Base-by-base conservation (phyloP, 148 eudicot species). In the Amaranthus hypochondriacus region DNA sequence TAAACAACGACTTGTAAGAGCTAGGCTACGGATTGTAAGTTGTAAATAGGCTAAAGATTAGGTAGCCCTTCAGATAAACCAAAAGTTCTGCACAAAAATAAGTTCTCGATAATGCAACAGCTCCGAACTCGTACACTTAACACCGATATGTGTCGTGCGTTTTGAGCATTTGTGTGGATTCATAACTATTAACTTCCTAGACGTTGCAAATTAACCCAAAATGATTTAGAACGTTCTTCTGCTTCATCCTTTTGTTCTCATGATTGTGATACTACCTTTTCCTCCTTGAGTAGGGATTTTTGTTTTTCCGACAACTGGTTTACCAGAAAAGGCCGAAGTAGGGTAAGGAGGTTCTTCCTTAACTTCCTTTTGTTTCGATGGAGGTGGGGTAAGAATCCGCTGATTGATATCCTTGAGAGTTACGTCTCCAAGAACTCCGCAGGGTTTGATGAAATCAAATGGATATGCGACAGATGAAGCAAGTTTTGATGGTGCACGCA, bases 231-330 rank as follows among this genome's bases (percentile, higher is more conserved):
- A 47, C 44, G 12, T 0, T 42, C 46, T 58, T 94, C 85, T 0
- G n/a, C 46, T 58, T 94, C 85, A 95, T 59, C 99, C 99, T 80
- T 89, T 95, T 55, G 99, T 95, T 84, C 96, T 88, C 96, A 90
- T 90, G 73, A 95, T 95, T 46, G 99, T 95, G 54, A 95, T 92
- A 89, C 97, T 88, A 48, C 99, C 99, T 83, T 87, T 84, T 55
- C 99, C 99, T 57, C 99, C 99, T 79, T 95, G 97, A 2, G 94
- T 95, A 11, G 85, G 93, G 76, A 95, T 95, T 75, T 87, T 95
- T 46, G 99, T 95, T 82, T 92, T 92, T 7, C 93, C 96, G 60
- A 95, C 91, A 43, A 95, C 93, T 54, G 94, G 99, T 77, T 95
- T 95, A 62, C 99, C 99, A 0, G 99, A 83, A 72, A 95, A 82